Evolutionary conservation across 1,284 basidiomycete species (phyloP).

Genomic region (Ceratobasidium papillatum): DNA sequence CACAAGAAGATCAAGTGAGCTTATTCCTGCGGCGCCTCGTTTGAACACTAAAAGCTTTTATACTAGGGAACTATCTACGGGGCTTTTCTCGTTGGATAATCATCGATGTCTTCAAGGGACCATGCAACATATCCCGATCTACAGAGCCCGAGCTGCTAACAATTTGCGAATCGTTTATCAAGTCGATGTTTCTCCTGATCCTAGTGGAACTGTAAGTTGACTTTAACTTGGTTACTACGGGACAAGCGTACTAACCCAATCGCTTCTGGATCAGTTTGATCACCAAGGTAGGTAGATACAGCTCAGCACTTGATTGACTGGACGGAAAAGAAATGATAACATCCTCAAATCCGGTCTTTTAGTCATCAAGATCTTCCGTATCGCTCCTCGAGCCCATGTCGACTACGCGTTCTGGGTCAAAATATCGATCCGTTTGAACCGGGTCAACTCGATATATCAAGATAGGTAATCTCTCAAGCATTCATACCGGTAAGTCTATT

Average conservation of each 20-base stretch:
- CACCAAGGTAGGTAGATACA: slow-evolving; percentile 1
- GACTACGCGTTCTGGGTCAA: slow-evolving; percentile 28
- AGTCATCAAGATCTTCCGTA: slow-evolving; percentile 21
- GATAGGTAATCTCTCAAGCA: too few species aligned
- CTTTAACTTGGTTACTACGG: too few species aligned
- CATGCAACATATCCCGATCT: slow-evolving; percentile 11
- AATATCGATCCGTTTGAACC: neutral
- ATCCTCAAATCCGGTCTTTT: neutral
- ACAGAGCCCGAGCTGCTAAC: neutral
- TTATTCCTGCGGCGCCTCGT: too few species aligned
- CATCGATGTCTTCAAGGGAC: slow-evolving; percentile 1
- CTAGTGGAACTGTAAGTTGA: slow-evolving; percentile 3
- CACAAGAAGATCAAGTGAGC: slow-evolving; percentile 25
- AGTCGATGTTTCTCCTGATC: slow-evolving; percentile 13
- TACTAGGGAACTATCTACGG: neutral
- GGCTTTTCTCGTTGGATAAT: slow-evolving; percentile 5
- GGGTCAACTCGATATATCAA: neutral
- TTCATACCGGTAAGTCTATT: too few species aligned
- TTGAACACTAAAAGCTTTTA: neutral
- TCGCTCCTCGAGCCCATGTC: neutral
- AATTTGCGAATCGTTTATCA: slow-evolving; percentile 16
- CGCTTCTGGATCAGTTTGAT: neutral
- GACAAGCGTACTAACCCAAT: neutral
- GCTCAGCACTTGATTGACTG: neutral
- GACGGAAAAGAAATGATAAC: too few species aligned